Conservation (phyloP, 2,329 filamentous ascomycete species). For the Tolypocladium tropicale region DNA sequence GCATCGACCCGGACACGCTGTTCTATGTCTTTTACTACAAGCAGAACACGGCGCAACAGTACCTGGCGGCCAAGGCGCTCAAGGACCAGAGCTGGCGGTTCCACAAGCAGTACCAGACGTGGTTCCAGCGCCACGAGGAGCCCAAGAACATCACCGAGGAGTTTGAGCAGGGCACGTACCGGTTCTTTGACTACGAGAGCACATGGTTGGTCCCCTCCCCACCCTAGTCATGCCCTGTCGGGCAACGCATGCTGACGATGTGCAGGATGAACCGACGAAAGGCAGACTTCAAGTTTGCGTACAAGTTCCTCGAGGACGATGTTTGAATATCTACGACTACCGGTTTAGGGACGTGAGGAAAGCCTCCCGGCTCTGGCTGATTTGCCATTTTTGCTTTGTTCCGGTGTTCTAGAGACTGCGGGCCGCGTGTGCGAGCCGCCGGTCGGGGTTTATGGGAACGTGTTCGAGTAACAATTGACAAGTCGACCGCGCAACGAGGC, state of each 20-base stretch:
- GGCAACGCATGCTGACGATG: constrained; percentile 6
- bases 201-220: constrained; percentile 66
- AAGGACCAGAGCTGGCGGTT: constrained; percentile 99
- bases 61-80: constrained; percentile 87
- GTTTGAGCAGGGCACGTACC: constrained; percentile 96
- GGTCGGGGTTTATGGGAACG: not conserved
- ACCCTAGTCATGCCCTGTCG: not conserved
- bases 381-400: not conserved
- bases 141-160: constrained; percentile 98
- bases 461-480: not conserved
- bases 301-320: constrained; percentile 95
- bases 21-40: constrained; percentile 99
- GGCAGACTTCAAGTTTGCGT: constrained; percentile 96
- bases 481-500: not conserved
- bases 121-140: constrained; percentile 98
- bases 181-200: constrained; percentile 98
- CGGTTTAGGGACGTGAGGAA: not conserved
- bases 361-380: not conserved
- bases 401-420: not conserved
- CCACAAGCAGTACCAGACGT: constrained; percentile 99
- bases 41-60: constrained; percentile 92
- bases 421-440: not conserved
- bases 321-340: constrained; percentile 1
- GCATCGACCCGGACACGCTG: constrained; percentile 89
- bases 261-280: constrained; percentile 95